phyloP scores from a whole-genome alignment of 2,329 filamentous ascomycete genomes.

The Pseudohalonectria lignicola region DNA sequence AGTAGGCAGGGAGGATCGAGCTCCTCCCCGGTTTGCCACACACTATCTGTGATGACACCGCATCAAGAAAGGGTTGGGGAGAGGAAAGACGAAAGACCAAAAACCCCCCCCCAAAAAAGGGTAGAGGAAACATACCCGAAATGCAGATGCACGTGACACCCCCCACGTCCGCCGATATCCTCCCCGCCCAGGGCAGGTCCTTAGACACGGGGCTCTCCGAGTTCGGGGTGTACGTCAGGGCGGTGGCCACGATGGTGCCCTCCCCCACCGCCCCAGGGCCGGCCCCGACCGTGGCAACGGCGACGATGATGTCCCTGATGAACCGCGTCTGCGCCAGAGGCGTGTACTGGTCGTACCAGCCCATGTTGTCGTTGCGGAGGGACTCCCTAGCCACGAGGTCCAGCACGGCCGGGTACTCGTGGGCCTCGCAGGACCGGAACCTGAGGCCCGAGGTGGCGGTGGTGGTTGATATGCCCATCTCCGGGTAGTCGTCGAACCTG shows the following conservation, averaged over 20 bases:
- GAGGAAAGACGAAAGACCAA: no score
- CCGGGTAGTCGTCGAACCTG: slow-evolving; percentile 36
- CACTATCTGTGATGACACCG: no score
- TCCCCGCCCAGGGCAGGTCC: slow-evolving; percentile 45
- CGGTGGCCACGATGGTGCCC: slow-evolving; percentile 36
- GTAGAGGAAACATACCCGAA: slow-evolving; percentile 28
- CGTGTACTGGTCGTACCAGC: slow-evolving; percentile 50
- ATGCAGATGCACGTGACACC: slow-evolving; percentile 52
- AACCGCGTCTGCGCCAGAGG: slow-evolving; percentile 34
- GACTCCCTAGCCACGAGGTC: slow-evolving; percentile 38
- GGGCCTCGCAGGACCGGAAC: slow-evolving; percentile 31
- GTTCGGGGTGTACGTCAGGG: slow-evolving; percentile 40
- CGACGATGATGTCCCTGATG: slow-evolving; percentile 43
- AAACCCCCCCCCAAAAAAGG: no score
- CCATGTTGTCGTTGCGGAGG: slow-evolving; percentile 32
- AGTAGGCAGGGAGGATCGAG: no score
- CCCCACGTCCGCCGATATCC: slow-evolving; percentile 38
- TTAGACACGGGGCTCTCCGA: slow-evolving; percentile 32
- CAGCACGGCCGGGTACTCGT: slow-evolving; percentile 34
- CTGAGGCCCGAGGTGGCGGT: slow-evolving; percentile 19
- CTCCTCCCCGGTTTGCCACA: no score
- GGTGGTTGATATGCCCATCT: slow-evolving; percentile 22
- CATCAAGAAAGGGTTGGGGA: no score
- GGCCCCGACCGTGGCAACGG: no score
- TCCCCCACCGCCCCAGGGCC: no score